Evolutionary conservation across 441 rosid species (phyloP).

Genomic region (Biscutella auriculata): DNA sequence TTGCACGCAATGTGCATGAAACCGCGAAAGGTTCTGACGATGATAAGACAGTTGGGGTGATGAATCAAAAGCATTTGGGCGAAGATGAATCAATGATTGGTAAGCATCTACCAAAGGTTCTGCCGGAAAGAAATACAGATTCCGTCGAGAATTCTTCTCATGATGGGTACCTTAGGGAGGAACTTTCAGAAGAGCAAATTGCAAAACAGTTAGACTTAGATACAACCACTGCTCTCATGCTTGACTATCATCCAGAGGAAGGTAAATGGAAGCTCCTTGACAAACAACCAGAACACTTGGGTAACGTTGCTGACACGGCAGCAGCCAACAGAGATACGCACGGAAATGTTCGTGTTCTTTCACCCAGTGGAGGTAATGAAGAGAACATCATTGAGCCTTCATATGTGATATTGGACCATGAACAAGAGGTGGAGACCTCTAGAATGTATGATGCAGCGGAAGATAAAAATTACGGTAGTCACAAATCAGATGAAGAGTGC

Average conservation of each 20-base stretch:
- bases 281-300: slow-evolving; percentile 40
- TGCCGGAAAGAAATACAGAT: slow-evolving; percentile 25
- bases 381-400: slow-evolving; percentile 56
- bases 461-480: slow-evolving; percentile 23
- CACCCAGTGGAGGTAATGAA: slow-evolving; percentile 23
- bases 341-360: slow-evolving; percentile 15
- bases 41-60: neutral
- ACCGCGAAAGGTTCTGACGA: neutral
- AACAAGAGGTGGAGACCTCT: slow-evolving; percentile 33
- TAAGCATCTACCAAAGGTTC: slow-evolving; percentile 28
- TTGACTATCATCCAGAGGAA: slow-evolving; percentile 89
- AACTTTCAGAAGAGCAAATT: slow-evolving; percentile 40
- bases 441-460: slow-evolving; percentile 24
- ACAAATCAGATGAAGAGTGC: slow-evolving; percentile 22
- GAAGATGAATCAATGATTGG: slow-evolving; percentile 28
- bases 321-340: slow-evolving; percentile 18
- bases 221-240: slow-evolving; percentile 58
- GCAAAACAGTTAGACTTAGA: slow-evolving; percentile 54
- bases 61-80: slow-evolving; percentile 24
- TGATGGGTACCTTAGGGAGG: slow-evolving; percentile 28
- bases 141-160: slow-evolving; percentile 24
- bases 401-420: slow-evolving; percentile 52
- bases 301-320: slow-evolving; percentile 25
- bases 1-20: slow-evolving; percentile 1
- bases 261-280: slow-evolving; percentile 89